Evolutionary conservation across 208 protist species (phyloP), one percentile per base, ranked within the genome.

Genomic region (Angomonas ambiguus): DNA sequence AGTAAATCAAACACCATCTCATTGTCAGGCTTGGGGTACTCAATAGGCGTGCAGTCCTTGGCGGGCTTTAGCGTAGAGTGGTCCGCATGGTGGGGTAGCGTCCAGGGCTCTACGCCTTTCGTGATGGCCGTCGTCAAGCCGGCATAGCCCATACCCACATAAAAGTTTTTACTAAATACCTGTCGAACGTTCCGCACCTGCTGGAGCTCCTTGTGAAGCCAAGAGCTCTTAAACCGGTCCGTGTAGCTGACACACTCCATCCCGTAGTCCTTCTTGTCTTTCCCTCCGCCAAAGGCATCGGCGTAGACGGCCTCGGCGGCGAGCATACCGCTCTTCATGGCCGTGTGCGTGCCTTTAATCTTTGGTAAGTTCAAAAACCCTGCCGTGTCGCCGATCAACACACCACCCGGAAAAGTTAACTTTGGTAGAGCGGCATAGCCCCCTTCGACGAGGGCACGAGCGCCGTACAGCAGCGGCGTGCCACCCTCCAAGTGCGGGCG

Each of bases 351-450:
- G 55, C 96, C 96, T 74, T 99, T 99, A 71, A 99, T 98, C 65
- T 98, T 98, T 24, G 98, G 94, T 27, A 99, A 76, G 72, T 99
- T 99, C 22, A 99, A 73, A 69, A 99, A 99, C 11, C 98, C 98
- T 5, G 98, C 98, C 22, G 89, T 89, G 86, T 98, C 98, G 35
- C 98, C 98, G 45, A 99, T 79, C 2, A 94, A 74, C 31, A 94
- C 65, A 56, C 93, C 94, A 33, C 97, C 97, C 5, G 97, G 97
- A 77, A 99, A 98, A 60, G 84, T 56, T 8, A 99, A 72, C 71
- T 97, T 96, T 18, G 98, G 98, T 62, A 99, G 75, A 10, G 90
- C 80, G 56, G 96, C 79, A 32, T 92, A 87, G 57, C 98, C 98
- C 55, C 98, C 98, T 76, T 99, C 98, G 53, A 95, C 96, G 27